Base-by-base conservation (phyloP, 2,329 filamentous ascomycete species). In the Dothidotthia symphoricarpi region DNA sequence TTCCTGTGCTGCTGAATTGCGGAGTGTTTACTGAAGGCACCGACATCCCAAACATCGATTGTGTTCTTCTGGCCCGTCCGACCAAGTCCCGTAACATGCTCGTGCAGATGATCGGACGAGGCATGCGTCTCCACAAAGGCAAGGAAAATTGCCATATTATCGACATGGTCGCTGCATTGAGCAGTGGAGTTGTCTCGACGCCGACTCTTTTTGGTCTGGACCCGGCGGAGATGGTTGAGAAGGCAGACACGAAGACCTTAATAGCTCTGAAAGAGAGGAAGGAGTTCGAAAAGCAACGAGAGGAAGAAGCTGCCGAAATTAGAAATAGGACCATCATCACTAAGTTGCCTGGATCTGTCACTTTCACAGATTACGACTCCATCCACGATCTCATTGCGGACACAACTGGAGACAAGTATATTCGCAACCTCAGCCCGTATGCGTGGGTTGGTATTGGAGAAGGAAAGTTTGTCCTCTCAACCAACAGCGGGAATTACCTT, bases 1-100 rank as follows among this genome's bases (percentile, higher is more conserved):
- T 87, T 47, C 88, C 88, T 0, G 88, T 98, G 1, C 75, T 98
- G 11, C 71, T 98, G 34, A 98, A 98, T 63, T 97, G 93, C 59
- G 90, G 90, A 7, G 86, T 98, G 27, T 97, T 95, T 59, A 97
- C 91, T 0, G 93, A 98, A 70, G 93, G 93, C 2, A 98, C 93
- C 1, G 93, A 98, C 59, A 95, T 98, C 22, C 93, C 94, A 5
- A 96, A 95, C 62, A 87, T 98, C 50, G 93, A 98, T 69, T 97
- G 93, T 60, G 80, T 98, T 16, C 63, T 98, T 7, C 76, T 98
- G 7, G 89, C 86, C 3, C 76, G 93, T 16, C 93, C 93, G 0
- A 98, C 93, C 1, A 83, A 84, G 52, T 97, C 93, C 12, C 82
- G 86, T n/a, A 97, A 96, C 54, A 72, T 98, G 2, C 78, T 98